Evolutionary conservation across 2,329 filamentous ascomycete genomes (phyloP), one percentile per base, ranked within the genome.

Genomic region (Nigrospora osmanthi): DNA sequence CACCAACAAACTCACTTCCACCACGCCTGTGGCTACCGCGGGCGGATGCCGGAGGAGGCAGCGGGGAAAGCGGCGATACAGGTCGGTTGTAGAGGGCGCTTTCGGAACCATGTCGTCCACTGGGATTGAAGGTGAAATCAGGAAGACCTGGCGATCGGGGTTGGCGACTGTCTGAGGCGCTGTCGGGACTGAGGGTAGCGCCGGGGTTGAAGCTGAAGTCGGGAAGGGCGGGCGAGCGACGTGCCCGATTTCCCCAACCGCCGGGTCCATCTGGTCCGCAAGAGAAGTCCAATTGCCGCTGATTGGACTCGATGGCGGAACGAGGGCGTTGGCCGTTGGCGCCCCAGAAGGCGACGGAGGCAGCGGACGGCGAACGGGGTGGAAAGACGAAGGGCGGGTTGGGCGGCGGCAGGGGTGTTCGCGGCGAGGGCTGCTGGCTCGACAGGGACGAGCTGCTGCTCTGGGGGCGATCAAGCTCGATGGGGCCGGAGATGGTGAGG

Each of bases 1-100:
- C 87, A 34, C 88, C 88, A 39, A 94, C 86, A 57, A 94, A 89
- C 61, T 95, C 89, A 60, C 89, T 95, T 28, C 82, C 85, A 44
- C 86, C 86, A 56, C 90, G 79, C 55, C 83, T 77, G 62, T 95
- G 90, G 30, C 85, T 82, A 59, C 89, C 86, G 17, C 83, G 81
- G 31, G 68, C 70, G 15, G 81, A 73, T 7, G 69, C n/a, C n/a
- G n/a, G n/a, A n/a, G n/a, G 62, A 2, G 68, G 60, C 34, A 67
- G 65, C 2, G 70, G 67, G 4, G 76, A 76, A 14, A 67, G 64
- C 12, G 78, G 75, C n/a, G 76, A 76, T 14, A 74, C 63, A 0
- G 78, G 73, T 13, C 80, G 78, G 42, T 72, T 77, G 17, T 79
- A 58, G n/a, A 74, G 64, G 14, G 67, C 58, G 9, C 62, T 35